Base-by-base conservation (phyloP, 2,329 filamentous ascomycete species). In the Septoria linicola region DNA sequence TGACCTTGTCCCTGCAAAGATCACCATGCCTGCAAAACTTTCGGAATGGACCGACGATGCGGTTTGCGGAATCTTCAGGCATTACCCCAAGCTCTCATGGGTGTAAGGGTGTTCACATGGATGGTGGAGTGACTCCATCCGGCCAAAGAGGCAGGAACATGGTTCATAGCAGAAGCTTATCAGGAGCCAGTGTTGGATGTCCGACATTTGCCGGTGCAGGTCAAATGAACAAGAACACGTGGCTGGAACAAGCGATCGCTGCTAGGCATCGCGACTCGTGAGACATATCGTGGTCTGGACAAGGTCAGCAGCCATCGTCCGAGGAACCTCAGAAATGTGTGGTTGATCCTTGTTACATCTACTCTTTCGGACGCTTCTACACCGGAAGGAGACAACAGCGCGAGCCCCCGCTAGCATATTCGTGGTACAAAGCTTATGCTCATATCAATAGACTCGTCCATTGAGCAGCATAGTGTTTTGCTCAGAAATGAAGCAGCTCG, bases 61-160 rank as follows among this genome's bases (percentile, higher is more conserved):
- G 23, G 23, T 27, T 27, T 27, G 35, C 17, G 35, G 35, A 19
- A 19, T 17, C 35, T 7, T 19, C 14, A 39, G 35, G 35, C n/a
- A 19, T 19, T 37, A 10, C 19, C 35, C 35, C 16, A 14, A 13
- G 8, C 8, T 35, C 30, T 17, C 8, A 20, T 10, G n/a, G 8
- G 8, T 17, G 13, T 8, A 20, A 3, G n/a, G 8, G 8, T 17
- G 13, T 8, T 14, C 17, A 19, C 42, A 45, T n/a, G 42, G 42
- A 16, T 45, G 31, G 36, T 45, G 42, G 42, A 45, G n/a, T 45
- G 42, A 17, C 42, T 35, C 31, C n/a, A 45, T 45, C 16, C 13
- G 42, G 42, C 14, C 4, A 36, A 21, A 17, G n/a, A 37, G 35
- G 7, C 16, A 37, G 37, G 21, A 27, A 25, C 21, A 25, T n/a